Evolutionary conservation across 140 eudicot genomes (phyloP), one percentile per base, ranked within the genome.

Genomic region (Cichorium intybus): DNA sequence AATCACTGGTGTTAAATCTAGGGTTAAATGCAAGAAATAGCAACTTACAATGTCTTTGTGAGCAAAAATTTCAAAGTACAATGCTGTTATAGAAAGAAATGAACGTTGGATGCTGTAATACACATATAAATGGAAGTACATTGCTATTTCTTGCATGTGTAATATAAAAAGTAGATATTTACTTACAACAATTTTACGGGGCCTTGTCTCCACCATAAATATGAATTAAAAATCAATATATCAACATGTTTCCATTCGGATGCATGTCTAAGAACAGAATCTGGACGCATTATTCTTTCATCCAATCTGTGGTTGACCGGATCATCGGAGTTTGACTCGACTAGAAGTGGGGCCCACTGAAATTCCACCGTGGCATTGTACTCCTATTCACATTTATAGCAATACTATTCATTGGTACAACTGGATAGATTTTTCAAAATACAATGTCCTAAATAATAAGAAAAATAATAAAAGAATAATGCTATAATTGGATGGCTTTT

Each of bases 121-220:
- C 4, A 2, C 12, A 0, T 10, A 35, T 35, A 35, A 35, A 35
- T 35, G 12, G 9, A 34, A 34, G 43, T 35, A 35, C 43, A 14
- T 35, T 35, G 43, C 43, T 8, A 35, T 35, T 35, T 35, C 14
- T 35, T 35, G 43, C 3, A 67, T 8, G n/a, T 4, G 10, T 33
- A 17, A 53, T 10, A 53, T 23, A 11, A 53, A 64, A 22, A 47
- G 24, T 48, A 29, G n/a, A 1, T 27, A 48, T 56, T 70, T 61
- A 85, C 97, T 85, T 69, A 93, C 99, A 79, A 58, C 62, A 93
- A 63, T 85, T 93, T 93, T 20, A 93, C 94, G 1, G 99, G 84
- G 35, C 95, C 99, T 69, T 93, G 99, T 76, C 97, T 81, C 99
- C 99, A 93, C 99, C 99, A 93, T 64, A 93, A 70, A 45, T 93